Percentiles rank a stretch among this genome's conserved stretches.
Conservation (phyloP, 768 basidiomycete genomes). For the Termitomyces sp. region DNA sequence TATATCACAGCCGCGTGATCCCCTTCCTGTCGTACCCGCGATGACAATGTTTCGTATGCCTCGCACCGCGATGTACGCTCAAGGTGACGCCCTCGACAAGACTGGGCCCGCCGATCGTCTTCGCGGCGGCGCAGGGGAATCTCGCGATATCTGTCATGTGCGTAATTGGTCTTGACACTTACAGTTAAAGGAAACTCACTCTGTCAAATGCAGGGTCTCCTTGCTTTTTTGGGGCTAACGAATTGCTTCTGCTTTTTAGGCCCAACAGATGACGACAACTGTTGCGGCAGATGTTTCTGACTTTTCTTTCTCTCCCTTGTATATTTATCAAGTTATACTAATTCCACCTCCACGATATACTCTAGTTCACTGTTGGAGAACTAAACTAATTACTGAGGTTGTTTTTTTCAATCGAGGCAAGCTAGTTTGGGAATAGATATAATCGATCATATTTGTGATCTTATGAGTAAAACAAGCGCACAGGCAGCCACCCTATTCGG, state of each 20-base stretch:
- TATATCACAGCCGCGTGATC: neutral
- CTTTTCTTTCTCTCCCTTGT: neutral
- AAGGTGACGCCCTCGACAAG: neutral
- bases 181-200: neutral
- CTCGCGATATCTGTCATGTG: neutral
- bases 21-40: neutral
- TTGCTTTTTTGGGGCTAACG: neutral
- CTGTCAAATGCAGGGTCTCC: neutral
- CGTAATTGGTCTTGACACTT: neutral
- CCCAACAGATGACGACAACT: neutral
- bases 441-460: neutral
- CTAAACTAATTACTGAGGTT: too few species aligned
- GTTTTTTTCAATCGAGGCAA: neutral
- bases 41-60: neutral
- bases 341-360: neutral
- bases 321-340: neutral
- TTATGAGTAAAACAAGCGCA: neutral
- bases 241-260: neutral
- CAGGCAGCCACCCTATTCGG: too few species aligned
- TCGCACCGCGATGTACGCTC: neutral
- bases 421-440: neutral
- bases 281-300: neutral
- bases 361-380: neutral
- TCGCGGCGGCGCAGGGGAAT: neutral
- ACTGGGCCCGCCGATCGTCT: neutral